These are phyloP conservation scores for Rhynchosporium secalis DNA, from an alignment of 2,329 filamentous ascomycete genomes.

Conservation along the genomic window DNA sequence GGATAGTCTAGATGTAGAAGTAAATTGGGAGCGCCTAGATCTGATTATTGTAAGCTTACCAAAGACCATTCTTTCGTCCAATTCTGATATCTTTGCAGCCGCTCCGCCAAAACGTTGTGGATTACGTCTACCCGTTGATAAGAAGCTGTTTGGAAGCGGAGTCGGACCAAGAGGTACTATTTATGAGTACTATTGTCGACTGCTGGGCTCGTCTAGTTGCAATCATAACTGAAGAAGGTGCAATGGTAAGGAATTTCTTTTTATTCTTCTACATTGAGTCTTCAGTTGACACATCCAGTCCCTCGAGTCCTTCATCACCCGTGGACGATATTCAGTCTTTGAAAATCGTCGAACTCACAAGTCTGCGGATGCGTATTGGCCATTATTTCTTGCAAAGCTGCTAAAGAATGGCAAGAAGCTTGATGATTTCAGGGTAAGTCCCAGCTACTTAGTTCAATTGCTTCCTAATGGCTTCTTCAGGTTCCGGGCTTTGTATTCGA, in stretches of 20 bases:
- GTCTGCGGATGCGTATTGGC: conserved; percentile 47
- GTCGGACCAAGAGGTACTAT: conserved; percentile 6
- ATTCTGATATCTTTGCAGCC: conserved; percentile 29
- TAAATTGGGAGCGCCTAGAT: conserved; percentile 26
- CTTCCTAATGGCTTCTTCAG: conserved; percentile 16
- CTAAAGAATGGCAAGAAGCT: conserved; percentile 46
- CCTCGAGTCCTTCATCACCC: conserved; percentile 19
- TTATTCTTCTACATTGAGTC: conserved; percentile 36
- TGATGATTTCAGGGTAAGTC: conserved; percentile 42
- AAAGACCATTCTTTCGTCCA: no score
- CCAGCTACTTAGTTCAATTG: background rate
- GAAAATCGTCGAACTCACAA: conserved; percentile 48
- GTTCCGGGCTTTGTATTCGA: conserved; percentile 43
- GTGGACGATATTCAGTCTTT: conserved; percentile 35
- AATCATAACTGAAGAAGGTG: conserved; percentile 28
- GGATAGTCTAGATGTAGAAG: conserved; percentile 28
- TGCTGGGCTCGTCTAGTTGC: conserved; percentile 29
- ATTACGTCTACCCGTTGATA: conserved; percentile 21
- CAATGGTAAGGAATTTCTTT: conserved; percentile 22
- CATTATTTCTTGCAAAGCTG: conserved; percentile 54
- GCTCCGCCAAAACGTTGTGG: conserved; percentile 26
- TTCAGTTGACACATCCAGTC: conserved; percentile 44
- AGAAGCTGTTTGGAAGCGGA: conserved; percentile 22
- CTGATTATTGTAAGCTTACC: conserved; percentile 29
- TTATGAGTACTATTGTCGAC: conserved; percentile 19